A percentile compares a stretch with the other conserved stretches of the same genome.
Evolutionary conservation across 1,284 basidiomycete genomes (phyloP).

Genomic region (Ganoderma lingzhi): DNA sequence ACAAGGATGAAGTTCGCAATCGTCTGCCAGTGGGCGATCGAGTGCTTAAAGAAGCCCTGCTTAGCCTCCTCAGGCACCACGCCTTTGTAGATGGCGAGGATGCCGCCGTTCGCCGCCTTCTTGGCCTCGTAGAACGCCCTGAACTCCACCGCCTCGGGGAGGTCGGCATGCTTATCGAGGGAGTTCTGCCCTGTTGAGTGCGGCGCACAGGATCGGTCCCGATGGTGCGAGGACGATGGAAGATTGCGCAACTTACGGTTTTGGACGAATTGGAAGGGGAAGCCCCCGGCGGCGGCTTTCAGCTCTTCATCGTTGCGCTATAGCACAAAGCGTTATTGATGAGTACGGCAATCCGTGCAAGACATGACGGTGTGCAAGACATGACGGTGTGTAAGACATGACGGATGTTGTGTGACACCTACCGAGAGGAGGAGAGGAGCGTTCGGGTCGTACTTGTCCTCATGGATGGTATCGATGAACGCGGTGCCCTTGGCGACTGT

Average conservation of each 20-base stretch:
- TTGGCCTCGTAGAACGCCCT: slow-evolving; percentile 63
- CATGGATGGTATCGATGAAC: slow-evolving; percentile 57
- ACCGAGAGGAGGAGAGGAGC: slow-evolving; percentile 57
- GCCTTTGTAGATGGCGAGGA: slow-evolving; percentile 55
- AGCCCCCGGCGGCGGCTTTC: slow-evolving; percentile 49
- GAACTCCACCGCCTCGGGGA: slow-evolving; percentile 52
- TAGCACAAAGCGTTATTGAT: slow-evolving; percentile 9
- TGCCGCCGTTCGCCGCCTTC: slow-evolving; percentile 53
- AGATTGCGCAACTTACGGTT: slow-evolving; percentile 52
- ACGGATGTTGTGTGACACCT: slow-evolving; percentile 30
- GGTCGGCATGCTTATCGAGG: slow-evolving; percentile 50
- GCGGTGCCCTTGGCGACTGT: slow-evolving; percentile 49
- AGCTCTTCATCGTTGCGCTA: slow-evolving; percentile 63
- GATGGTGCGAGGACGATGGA: neutral
- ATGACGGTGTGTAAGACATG: neutral
- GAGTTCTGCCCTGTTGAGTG: slow-evolving; percentile 47
- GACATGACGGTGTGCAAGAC: neutral
- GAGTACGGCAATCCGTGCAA: slow-evolving; percentile 5
- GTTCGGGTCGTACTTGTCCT: slow-evolving; percentile 67
- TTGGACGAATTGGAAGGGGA: slow-evolving; percentile 49
- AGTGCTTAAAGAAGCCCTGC: slow-evolving; percentile 50
- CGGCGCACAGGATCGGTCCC: neutral
- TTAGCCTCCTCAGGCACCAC: slow-evolving; percentile 46
- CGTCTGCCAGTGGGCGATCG: slow-evolving; percentile 49
- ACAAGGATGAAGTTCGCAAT: slow-evolving; percentile 49